A percentile compares a stretch with the other conserved stretches of the same genome.
Evolutionary conservation across 257 asterid species (phyloP).

Genomic region (Gentiana straminea): DNA sequence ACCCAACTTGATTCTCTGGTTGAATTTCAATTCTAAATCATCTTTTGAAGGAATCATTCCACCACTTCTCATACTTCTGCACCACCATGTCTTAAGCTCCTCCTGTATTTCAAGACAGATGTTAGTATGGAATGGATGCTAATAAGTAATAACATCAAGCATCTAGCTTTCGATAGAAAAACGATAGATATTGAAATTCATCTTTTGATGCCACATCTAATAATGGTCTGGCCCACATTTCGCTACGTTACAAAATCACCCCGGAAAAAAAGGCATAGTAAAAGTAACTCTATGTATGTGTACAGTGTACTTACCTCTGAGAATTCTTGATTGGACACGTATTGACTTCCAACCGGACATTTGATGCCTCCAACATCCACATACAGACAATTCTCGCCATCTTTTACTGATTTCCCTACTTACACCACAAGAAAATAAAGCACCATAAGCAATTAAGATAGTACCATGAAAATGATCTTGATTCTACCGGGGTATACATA

Average conservation of each 20-base stretch:
- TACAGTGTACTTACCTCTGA: constrained; percentile 38
- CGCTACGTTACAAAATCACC: not conserved
- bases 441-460: no score
- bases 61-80: constrained; percentile 39
- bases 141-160: no score
- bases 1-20: constrained; percentile 32
- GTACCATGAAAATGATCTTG: no score
- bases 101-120: constrained; percentile 29
- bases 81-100: constrained; percentile 78
- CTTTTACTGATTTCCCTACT: constrained; percentile 15
- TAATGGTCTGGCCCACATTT: not conserved
- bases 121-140: no score
- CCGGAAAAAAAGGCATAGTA: not conserved
- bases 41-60: constrained; percentile 44
- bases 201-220: no score
- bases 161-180: not conserved
- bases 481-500: no score
- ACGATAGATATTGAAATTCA: not conserved
- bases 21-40: constrained; percentile 43
- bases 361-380: constrained; percentile 61
- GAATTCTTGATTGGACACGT: constrained; percentile 69
- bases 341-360: constrained; percentile 51
- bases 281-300: not conserved
- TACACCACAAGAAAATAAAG: not conserved
- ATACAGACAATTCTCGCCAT: constrained; percentile 27